Evolutionary conservation across 768 basidiomycete genomes (phyloP).

Genomic region (Fistulinella prunicolor): DNA sequence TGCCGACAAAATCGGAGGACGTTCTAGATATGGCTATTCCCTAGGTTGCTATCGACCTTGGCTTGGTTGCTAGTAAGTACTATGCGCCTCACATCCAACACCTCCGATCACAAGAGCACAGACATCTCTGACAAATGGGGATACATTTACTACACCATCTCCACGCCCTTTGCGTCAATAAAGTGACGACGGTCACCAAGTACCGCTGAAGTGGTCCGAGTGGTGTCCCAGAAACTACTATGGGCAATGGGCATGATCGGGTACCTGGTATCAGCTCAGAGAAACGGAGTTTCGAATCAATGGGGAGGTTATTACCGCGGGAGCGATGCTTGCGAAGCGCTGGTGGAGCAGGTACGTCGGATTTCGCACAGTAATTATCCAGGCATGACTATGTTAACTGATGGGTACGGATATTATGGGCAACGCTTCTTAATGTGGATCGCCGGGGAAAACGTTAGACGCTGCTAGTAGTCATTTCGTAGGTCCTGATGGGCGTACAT

Average conservation of each 20-base stretch:
- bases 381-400: no score
- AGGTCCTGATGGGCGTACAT: constrained; percentile 29
- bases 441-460: no score
- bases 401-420: no score
- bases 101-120: constrained; percentile 19
- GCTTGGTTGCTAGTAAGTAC: no score
- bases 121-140: constrained; percentile 23
- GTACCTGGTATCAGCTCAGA: constrained; percentile 20
- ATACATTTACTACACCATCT: constrained; percentile 15
- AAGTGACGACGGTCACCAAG: constrained; percentile 27
- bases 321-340: constrained; percentile 13
- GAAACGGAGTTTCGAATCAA: constrained; percentile 15
- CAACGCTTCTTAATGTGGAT: no score
- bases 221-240: constrained; percentile 17
- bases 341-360: constrained; percentile 18
- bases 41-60: no score
- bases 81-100: constrained; percentile 26
- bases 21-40: no score
- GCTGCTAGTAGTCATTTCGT: constrained; percentile 30
- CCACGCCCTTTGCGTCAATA: constrained; percentile 14
- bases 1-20: no score
- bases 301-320: constrained; percentile 8
- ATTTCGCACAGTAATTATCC: not conserved
- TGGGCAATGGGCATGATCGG: constrained; percentile 26
- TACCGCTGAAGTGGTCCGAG: constrained; percentile 16